Percentiles rank a stretch among this genome's conserved stretches.
phyloP scores from a whole-genome alignment of 805 yeast genomes.

The Suhomyces canberraensis region DNA sequence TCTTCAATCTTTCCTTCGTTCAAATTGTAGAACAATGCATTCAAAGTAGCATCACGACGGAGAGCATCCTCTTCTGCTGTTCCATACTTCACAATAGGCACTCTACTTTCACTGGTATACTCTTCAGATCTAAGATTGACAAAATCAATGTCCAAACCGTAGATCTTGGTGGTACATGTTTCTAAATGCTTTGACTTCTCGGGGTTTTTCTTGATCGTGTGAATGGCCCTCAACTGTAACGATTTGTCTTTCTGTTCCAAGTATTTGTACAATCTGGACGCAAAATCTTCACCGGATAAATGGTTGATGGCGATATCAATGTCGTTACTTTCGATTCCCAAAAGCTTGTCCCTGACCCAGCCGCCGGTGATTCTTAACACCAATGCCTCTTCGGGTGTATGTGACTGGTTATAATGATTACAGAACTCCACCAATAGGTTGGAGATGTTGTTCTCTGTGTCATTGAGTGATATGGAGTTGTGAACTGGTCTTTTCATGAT shows the following conservation, averaged over 20 bases:
- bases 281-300: slow-evolving; percentile 84
- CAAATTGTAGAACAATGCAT: slow-evolving; percentile 87
- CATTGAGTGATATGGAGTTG: slow-evolving; percentile 12
- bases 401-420: slow-evolving; percentile 28
- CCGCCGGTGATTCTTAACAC: slow-evolving; percentile 90
- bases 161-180: slow-evolving; percentile 88
- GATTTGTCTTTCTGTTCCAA: slow-evolving; percentile 25
- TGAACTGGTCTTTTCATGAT: slow-evolving; percentile 3
- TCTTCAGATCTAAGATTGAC: slow-evolving; percentile 88
- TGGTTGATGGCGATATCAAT: slow-evolving; percentile 87
- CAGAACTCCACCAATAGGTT: slow-evolving; percentile 41
- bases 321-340: slow-evolving; percentile 80
- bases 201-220: slow-evolving; percentile 87
- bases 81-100: slow-evolving; percentile 82
- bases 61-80: slow-evolving; percentile 89
- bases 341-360: slow-evolving; percentile 93
- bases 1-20: slow-evolving; percentile 73
- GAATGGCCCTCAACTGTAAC: slow-evolving; percentile 46
- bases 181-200: slow-evolving; percentile 95
- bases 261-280: slow-evolving; percentile 57
- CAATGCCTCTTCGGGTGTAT: slow-evolving; percentile 23
- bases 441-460: slow-evolving; percentile 42
- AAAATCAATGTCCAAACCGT: slow-evolving; percentile 85
- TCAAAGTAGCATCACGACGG: slow-evolving; percentile 92
- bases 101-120: slow-evolving; percentile 77